Evolutionary conservation across 2,329 filamentous ascomycete species (phyloP).

Genomic region (Amauroascus niger): DNA sequence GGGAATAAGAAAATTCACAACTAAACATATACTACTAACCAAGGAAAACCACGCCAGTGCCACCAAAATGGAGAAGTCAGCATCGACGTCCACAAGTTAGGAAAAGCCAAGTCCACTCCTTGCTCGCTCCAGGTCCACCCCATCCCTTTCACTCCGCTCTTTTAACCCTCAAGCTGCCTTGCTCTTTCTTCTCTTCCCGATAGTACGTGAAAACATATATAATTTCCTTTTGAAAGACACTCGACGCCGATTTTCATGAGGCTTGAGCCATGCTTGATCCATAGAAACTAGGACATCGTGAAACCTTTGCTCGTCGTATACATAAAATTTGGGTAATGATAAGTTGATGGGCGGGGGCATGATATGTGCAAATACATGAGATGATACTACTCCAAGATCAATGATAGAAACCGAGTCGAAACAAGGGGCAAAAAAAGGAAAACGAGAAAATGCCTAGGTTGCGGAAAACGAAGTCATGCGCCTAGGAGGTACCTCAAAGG

Average conservation of each 20-base stretch:
- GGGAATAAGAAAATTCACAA: conserved; percentile 18
- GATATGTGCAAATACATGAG: conserved; percentile 33
- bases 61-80: conserved; percentile 20
- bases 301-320: conserved; percentile 38
- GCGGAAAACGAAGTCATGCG: conserved; percentile 3
- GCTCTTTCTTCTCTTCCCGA: conserved; percentile 25
- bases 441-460: background rate
- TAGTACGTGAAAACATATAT: conserved; percentile 20
- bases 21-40: conserved; percentile 2
- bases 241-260: conserved; percentile 35
- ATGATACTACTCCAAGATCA: conserved; percentile 13
- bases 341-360: conserved; percentile 24
- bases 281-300: conserved; percentile 32
- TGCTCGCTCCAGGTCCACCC: conserved; percentile 19
- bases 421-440: background rate
- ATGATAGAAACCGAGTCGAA: conserved; percentile 14
- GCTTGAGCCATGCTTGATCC: conserved; percentile 28
- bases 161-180: conserved; percentile 28
- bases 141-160: conserved; percentile 19
- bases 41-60: conserved; percentile 21
- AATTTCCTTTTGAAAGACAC: conserved; percentile 31
- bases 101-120: conserved; percentile 22
- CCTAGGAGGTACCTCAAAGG: background rate
- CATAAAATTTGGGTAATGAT: conserved; percentile 28
- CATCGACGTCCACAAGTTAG: conserved; percentile 21